These are phyloP conservation scores for Chaetoceros muelleri DNA, from an alignment of 108 stramenopile genomes.

Conservation along the genomic window DNA sequence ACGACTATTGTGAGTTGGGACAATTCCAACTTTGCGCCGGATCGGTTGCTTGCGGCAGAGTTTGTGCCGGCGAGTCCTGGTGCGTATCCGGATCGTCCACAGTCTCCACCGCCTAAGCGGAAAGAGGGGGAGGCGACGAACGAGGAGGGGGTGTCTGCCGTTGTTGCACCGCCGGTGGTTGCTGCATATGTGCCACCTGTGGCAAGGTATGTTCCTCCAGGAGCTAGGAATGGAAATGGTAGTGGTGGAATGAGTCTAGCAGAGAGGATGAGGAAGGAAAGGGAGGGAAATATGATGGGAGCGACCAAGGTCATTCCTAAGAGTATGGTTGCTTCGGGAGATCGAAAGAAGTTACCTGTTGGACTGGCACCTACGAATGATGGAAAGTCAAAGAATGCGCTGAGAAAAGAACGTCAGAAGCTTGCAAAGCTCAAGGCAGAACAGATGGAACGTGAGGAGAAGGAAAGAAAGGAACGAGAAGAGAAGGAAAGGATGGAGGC, in stretches of 20 bases:
- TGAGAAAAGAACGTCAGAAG: constrained; percentile 56
- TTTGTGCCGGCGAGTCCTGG: constrained; percentile 43
- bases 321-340: constrained; percentile 20
- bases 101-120: constrained; percentile 46
- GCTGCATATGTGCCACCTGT: constrained; percentile 30
- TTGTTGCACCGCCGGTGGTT: constrained; percentile 11
- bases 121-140: constrained; percentile 30
- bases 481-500: constrained; percentile 16
- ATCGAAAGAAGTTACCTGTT: constrained; percentile 30
- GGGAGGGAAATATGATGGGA: constrained; percentile 53
- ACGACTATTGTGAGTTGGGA: constrained; percentile 51
- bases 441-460: constrained; percentile 44
- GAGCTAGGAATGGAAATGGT: constrained; percentile 33
- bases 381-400: constrained; percentile 68
- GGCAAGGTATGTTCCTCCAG: constrained; percentile 63
- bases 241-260: constrained; percentile 54
- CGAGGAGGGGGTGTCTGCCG: constrained; percentile 13
- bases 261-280: constrained; percentile 71
- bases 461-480: constrained; percentile 24
- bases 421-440: constrained; percentile 32
- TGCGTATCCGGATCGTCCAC: constrained; percentile 80
- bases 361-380: constrained; percentile 21
- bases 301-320: constrained; percentile 30
- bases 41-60: constrained; percentile 49
- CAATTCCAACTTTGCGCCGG: constrained; percentile 58